Conservation (phyloP, 345 rosid species). For the Toxicodendron radicans region DNA sequence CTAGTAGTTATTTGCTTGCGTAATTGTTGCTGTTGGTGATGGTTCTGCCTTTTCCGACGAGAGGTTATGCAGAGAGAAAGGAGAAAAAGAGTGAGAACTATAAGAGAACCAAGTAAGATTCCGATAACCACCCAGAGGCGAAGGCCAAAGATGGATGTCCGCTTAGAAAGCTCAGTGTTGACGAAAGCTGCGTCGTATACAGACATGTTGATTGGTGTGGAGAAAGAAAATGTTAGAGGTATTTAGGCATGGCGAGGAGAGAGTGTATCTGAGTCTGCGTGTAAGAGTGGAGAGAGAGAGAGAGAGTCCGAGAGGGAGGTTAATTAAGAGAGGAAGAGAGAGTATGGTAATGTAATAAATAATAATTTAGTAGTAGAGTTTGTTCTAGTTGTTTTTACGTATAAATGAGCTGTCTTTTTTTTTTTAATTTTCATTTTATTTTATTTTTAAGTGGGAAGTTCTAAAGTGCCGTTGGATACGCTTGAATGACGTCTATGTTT, state of each 20-base stretch:
- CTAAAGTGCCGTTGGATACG: constrained; percentile 4
- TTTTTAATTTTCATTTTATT: not conserved
- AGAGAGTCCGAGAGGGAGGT: not conserved
- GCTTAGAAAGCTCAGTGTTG: constrained; percentile 78
- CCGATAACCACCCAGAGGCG: constrained; percentile 91
- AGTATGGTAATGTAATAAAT: too few relatives aligned
- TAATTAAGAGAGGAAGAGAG: not conserved
- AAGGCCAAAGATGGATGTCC: constrained; percentile 86
- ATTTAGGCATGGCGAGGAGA: not conserved
- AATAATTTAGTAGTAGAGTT: too few relatives aligned
- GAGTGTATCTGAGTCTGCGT: not conserved
- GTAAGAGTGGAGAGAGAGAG: not conserved
- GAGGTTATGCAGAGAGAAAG: constrained; percentile 85
- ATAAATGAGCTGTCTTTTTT: constrained; percentile 19
- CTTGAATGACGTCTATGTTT: constrained; percentile 3
- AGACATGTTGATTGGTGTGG: constrained; percentile 36
- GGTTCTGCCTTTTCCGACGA: constrained; percentile 56
- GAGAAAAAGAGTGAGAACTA: constrained; percentile 80
- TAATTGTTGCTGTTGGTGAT: constrained; percentile 3
- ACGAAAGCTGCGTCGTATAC: constrained; percentile 64
- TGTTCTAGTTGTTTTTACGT: not conserved
- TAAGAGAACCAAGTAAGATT: constrained; percentile 74
- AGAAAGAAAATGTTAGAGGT: not conserved
- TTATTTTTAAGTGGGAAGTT: not conserved
- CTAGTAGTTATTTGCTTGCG: constrained; percentile 31